Percentiles rank a stretch among this genome's conserved stretches.
Conservation (phyloP, 1,284 basidiomycete species). For the Melampsora americana region DNA sequence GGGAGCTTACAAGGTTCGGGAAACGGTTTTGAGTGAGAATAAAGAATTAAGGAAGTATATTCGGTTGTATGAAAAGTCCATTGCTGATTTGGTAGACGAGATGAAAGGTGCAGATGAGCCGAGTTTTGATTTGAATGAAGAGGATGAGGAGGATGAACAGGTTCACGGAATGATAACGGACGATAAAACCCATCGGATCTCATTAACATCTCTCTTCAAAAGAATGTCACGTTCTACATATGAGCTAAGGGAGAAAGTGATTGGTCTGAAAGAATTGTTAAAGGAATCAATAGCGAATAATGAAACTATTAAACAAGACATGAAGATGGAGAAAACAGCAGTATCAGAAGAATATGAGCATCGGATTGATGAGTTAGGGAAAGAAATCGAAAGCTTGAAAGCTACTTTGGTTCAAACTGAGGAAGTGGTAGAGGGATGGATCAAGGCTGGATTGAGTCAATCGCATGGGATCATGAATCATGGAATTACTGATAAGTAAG, state of each 20-base stretch:
- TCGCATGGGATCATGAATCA: too few relatives aligned
- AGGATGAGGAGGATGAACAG: constrained; percentile 3
- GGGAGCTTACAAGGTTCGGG: not conserved
- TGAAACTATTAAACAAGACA: constrained; percentile 6
- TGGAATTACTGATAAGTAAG: too few relatives aligned
- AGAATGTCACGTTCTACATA: constrained; percentile 16
- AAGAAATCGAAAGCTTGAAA: constrained; percentile 23
- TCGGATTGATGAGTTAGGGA: not conserved
- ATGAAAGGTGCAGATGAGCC: not conserved
- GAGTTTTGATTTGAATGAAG: not conserved
- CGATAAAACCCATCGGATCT: not conserved
- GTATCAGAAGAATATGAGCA: too few relatives aligned
- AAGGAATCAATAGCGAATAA: constrained; percentile 19
- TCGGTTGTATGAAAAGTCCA: constrained; percentile 22
- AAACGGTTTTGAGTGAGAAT: constrained; percentile 14
- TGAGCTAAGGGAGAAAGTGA: constrained; percentile 16
- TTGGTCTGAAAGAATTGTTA: constrained; percentile 8
- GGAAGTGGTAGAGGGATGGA: constrained; percentile 26
- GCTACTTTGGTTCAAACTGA: constrained; percentile 16
- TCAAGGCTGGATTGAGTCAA: constrained; percentile 13
- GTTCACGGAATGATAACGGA: not conserved
- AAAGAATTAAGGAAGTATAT: constrained; percentile 17
- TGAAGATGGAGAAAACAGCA: not conserved
- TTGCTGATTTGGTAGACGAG: constrained; percentile 24
- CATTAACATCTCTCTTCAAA: constrained; percentile 25